These are phyloP conservation scores for Microsporum audouinii DNA, from an alignment of 2,329 filamentous ascomycete genomes.

Conservation along the genomic window DNA sequence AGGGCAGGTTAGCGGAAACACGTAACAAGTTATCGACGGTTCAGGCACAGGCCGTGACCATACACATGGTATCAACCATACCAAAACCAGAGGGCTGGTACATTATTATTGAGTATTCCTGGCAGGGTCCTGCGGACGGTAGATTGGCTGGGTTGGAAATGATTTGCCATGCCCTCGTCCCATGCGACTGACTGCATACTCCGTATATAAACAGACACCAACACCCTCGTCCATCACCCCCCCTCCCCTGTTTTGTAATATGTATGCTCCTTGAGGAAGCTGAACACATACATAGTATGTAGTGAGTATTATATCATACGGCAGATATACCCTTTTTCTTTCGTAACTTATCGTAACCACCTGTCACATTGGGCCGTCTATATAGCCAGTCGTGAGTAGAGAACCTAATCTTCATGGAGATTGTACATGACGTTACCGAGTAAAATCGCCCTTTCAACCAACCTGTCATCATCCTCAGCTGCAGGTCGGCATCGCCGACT, in stretches of 20 bases:
- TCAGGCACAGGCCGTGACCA: background rate
- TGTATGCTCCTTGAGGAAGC: background rate
- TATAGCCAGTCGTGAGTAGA: background rate
- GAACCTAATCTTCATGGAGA: background rate
- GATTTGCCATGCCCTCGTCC: background rate
- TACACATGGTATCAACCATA: background rate
- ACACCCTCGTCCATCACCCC: background rate
- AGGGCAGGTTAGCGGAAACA: background rate
- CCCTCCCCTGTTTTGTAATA: too few species aligned
- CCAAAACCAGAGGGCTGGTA: background rate
- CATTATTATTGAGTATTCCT: background rate
- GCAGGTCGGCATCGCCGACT: background rate
- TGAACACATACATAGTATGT: background rate
- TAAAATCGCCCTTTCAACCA: background rate
- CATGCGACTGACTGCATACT: background rate
- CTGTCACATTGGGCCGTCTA: background rate
- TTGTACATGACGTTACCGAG: background rate
- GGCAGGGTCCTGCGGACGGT: background rate
- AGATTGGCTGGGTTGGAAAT: background rate
- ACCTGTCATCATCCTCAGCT: background rate
- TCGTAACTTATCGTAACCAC: background rate
- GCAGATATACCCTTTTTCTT: background rate
- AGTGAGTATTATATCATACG: background rate
- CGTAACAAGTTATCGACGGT: background rate
- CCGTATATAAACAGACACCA: background rate